Percentiles rank a stretch among this genome's conserved stretches.
Conservation (phyloP, 2,329 filamentous ascomycete species). For the Myriosclerotinia scirpicola region DNA sequence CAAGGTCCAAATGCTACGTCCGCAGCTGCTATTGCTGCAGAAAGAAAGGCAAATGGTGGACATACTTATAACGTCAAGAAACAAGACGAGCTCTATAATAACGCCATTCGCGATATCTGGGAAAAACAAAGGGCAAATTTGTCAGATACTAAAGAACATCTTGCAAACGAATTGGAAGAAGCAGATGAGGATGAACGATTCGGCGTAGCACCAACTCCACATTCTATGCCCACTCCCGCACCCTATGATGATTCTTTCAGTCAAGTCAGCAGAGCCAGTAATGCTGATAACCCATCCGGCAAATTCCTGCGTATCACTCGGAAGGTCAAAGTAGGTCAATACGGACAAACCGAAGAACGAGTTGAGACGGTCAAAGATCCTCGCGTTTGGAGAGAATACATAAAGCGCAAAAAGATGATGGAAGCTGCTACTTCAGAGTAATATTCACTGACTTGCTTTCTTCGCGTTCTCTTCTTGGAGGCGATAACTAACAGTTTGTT, state of each 20-base stretch:
- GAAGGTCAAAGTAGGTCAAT: constrained; percentile 56
- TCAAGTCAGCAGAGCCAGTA: constrained; percentile 67
- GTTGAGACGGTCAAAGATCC: constrained; percentile 70
- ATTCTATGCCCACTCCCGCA: constrained; percentile 64
- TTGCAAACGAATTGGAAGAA: constrained; percentile 52
- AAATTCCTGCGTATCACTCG: constrained; percentile 76
- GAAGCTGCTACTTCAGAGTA: constrained; percentile 61
- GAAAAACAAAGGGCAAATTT: constrained; percentile 79
- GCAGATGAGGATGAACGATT: constrained; percentile 55
- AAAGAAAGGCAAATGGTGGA: constrained; percentile 84
- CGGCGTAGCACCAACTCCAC: constrained; percentile 56
- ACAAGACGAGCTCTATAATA: constrained; percentile 88
- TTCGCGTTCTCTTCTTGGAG: not conserved
- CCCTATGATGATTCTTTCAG: constrained; percentile 74
- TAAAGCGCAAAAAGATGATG: constrained; percentile 62
- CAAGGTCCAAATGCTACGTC: constrained; percentile 64
- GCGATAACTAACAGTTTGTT: constrained; percentile 26
- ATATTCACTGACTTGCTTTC: not conserved
- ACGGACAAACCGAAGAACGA: constrained; percentile 61
- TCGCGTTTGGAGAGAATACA: constrained; percentile 85
- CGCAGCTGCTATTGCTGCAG: constrained; percentile 71
- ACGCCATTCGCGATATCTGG: constrained; percentile 91
- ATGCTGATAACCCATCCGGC: constrained; percentile 61
- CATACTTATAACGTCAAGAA: constrained; percentile 97
- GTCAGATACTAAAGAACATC: constrained; percentile 67